These are phyloP conservation scores for Alternaria triticina DNA, from an alignment of 2,329 filamentous ascomycete genomes.

Conservation along the genomic window DNA sequence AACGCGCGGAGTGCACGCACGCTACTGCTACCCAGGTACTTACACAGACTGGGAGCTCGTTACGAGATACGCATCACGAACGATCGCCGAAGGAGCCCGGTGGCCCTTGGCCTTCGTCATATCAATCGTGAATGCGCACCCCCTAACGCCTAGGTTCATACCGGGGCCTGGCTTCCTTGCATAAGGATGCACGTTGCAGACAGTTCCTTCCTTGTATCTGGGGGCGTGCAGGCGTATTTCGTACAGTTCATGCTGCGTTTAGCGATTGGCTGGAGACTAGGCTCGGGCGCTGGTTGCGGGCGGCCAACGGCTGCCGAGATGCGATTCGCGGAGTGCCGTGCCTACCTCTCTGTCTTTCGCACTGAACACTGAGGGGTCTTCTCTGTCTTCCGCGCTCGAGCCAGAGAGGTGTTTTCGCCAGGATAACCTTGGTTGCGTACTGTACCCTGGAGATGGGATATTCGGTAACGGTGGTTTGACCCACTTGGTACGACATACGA, in stretches of 20 bases:
- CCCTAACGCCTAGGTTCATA: background rate
- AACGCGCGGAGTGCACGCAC: background rate
- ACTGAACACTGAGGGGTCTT: no score
- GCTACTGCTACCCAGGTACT: background rate
- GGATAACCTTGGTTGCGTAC: background rate
- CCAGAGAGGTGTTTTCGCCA: accelerated
- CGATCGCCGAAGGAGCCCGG: background rate
- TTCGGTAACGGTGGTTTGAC: background rate
- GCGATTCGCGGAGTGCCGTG: background rate
- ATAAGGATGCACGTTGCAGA: background rate
- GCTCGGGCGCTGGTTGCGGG: background rate
- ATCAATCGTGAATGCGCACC: background rate
- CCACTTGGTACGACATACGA: background rate
- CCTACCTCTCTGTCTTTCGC: background rate
- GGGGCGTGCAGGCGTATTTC: background rate
- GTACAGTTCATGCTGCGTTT: background rate
- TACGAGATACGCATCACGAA: background rate
- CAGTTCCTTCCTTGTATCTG: background rate
- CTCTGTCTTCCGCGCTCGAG: background rate
- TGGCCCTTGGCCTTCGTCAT: background rate
- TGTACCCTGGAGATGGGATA: background rate
- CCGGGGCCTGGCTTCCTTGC: background rate
- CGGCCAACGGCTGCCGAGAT: background rate
- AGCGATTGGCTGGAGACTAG: no score
- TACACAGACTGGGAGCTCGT: background rate